Base-by-base conservation (phyloP, 2,329 filamentous ascomycete species). In the Leptographium flavum region DNA sequence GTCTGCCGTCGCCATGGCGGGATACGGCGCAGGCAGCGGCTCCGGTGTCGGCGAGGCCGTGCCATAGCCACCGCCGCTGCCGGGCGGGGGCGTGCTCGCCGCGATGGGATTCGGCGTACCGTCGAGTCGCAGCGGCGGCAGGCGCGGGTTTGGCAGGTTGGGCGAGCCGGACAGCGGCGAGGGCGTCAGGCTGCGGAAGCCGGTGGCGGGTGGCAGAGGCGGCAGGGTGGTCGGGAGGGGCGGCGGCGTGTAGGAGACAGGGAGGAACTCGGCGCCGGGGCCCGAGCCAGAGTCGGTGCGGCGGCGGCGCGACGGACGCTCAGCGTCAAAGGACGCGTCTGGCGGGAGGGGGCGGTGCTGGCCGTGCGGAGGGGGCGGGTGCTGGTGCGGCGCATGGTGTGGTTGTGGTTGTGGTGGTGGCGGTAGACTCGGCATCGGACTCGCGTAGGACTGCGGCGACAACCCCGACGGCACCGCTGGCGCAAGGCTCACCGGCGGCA, bases 71-170 rank as follows among this genome's bases (percentile, higher is more conserved):
- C 45, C 45, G 1, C 21, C 35, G 40, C 40, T 35, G n/a, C 54
- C 54, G 43, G 54, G 54, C 5, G 55, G 53, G 28, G 54, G 58
- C 45, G 47, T 60, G 51, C 31, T 53, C 45, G 50, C 50, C 39
- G 50, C 46, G n/a, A n/a, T n/a, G n/a, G n/a, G n/a, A n/a, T n/a
- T n/a, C n/a, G n/a, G n/a, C n/a, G n/a, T n/a, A n/a, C n/a, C n/a
- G 15, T 52, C 47, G 47, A 51, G 36, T 1, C 47, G 48, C 10
- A 50, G 28, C 5, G 47, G 47, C 4, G 47, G 47, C 15, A 52
- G 42, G 2, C 46, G 48, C 7, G 47, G 44, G 15, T 43, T 43
- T 4, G 42, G 42, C 30, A 45, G 43, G 36, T 22, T 45, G 8
- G 50, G 48, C 14, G 48, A 51, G 0, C 39, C 47, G 5, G 48